Conservation (phyloP, 306 rosid genomes). For the Rubus idaeus region DNA sequence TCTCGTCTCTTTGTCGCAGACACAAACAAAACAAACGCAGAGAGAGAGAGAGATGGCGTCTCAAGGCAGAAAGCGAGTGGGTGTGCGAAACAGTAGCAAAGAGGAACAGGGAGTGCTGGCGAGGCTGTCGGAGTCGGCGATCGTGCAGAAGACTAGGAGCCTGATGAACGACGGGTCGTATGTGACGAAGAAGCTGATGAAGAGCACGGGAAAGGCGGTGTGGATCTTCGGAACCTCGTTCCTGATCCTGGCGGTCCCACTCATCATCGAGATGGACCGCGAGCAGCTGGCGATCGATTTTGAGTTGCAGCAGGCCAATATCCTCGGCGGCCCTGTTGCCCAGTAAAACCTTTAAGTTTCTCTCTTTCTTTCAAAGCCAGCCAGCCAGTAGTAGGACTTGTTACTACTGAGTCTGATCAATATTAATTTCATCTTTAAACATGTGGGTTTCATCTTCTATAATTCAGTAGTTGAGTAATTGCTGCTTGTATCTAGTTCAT, state of each 20-base stretch:
- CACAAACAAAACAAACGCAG: not conserved
- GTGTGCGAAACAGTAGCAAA: not conserved
- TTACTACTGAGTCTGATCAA: not conserved
- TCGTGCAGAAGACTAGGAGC: slow-evolving; percentile 1
- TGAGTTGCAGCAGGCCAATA: slow-evolving; percentile 32
- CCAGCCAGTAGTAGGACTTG: too few relatives aligned
- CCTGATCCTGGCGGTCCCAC: slow-evolving; percentile 32
- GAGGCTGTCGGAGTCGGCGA: slow-evolving; percentile 2
- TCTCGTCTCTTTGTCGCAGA: not conserved
- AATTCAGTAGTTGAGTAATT: too few relatives aligned
- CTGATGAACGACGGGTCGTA: slow-evolving; percentile 23
- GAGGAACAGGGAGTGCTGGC: not conserved
- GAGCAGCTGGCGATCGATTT: slow-evolving; percentile 35
- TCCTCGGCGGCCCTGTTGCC: slow-evolving; percentile 30
- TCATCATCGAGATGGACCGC: slow-evolving; percentile 39
- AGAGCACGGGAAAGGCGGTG: slow-evolving; percentile 39
- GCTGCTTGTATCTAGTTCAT: too few relatives aligned
- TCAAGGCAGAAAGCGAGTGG: slow-evolving; percentile 25
- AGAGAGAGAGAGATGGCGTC: slow-evolving; percentile 19
- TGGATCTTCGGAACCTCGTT: slow-evolving; percentile 36
- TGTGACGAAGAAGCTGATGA: slow-evolving; percentile 30
- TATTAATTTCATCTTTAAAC: not conserved
- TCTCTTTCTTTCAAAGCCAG: not conserved
- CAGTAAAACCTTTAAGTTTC: not conserved
- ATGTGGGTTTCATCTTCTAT: too few relatives aligned